Base-by-base conservation (phyloP, 441 rosid species). In the Rhodomyrtus psidioides region DNA sequence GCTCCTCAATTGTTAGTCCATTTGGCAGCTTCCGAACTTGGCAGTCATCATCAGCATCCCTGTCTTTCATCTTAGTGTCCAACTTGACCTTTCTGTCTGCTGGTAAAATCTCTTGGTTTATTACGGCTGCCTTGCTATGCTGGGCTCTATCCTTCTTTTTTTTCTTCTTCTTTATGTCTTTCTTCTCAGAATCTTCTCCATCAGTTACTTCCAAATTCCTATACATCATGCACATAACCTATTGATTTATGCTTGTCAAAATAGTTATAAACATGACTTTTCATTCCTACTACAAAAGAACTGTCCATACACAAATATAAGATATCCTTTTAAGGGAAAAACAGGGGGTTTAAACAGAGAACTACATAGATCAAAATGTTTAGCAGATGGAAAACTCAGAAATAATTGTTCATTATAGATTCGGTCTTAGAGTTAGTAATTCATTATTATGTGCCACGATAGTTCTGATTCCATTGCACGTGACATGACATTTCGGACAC, bases 1-100 rank as follows among this genome's bases (percentile, higher is more conserved):
- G 59, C 84, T 93, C 91, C 88, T 93, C 91, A 83, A 93, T 83
- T 42, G 82, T 88, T 59, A 94, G 88, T 84, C 90, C 92, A 90
- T 87, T 87, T 46, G 93, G 85, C 81, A 90, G 86, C 49, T 84
- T 83, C 83, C 84, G 86, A 26, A 83, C 34, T 60, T 84, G 87
- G 49, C 85, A 57, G 65, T 88, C 81, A n/a, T 82, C 55, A 23
- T 88, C 59, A 58, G 82, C 75, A 56, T 83, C 85, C 19, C 28
- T 83, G 28, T 65, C 49, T 53, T 79, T 81, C 27, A 49, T 83
- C 55, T 81, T 85, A 28, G 44, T 10, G 83, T 53, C 74, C 49
- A 84, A 82, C 44, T n/a, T 3, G 3, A 51, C 74, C 59, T 55
- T 81, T 85, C 59, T 30, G 19, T 76, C 56, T 34, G 76, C 44